Evolutionary conservation across 2,329 filamentous ascomycete species (phyloP).

Genomic region (Byssochlamys sp.): DNA sequence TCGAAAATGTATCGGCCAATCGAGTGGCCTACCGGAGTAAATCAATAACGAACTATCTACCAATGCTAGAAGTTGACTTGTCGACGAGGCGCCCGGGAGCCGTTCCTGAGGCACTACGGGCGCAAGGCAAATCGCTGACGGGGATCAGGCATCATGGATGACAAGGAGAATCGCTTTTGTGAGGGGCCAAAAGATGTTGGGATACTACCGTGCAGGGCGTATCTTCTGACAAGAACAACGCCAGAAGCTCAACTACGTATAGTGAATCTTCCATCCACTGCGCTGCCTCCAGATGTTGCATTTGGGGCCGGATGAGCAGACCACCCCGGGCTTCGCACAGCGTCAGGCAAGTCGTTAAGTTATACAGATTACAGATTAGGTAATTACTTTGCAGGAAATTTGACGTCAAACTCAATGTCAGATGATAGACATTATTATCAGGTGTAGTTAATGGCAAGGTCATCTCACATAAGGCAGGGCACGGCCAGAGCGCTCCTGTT

Average conservation of each 20-base stretch:
- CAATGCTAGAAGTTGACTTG: background rate
- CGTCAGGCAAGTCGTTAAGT: background rate
- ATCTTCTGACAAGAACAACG: background rate
- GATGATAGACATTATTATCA: background rate
- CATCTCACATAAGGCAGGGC: background rate
- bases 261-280: background rate
- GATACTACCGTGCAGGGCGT: background rate
- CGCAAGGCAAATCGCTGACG: background rate
- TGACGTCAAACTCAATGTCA: background rate
- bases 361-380: background rate
- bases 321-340: background rate
- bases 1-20: background rate
- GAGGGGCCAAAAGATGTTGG: background rate
- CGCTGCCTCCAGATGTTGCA: background rate
- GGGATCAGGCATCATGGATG: background rate
- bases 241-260: too few relatives aligned
- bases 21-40: background rate
- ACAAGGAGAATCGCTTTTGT: background rate
- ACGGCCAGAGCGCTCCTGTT: background rate
- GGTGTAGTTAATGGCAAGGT: background rate
- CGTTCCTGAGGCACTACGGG: background rate
- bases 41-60: background rate
- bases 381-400: background rate
- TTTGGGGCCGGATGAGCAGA: background rate
- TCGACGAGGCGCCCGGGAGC: background rate